phyloP scores from a whole-genome alignment of 2,329 filamentous ascomycete species.

The Teratosphaeria gauchensis region DNA sequence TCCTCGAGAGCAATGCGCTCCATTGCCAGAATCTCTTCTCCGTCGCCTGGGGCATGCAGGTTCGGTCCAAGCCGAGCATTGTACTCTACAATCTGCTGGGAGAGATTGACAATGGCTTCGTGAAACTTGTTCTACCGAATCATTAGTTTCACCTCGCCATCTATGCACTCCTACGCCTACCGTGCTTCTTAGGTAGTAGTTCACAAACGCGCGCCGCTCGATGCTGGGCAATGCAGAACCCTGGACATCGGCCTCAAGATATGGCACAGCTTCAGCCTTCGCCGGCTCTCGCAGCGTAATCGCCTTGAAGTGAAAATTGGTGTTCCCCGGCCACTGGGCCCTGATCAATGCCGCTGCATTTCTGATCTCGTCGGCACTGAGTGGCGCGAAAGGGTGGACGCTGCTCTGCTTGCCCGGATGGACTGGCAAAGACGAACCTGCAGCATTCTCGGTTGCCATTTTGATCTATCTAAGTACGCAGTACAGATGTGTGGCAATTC shows the following conservation, averaged over 20 bases:
- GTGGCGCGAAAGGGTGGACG: slow-evolving; percentile 50
- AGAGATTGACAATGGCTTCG: slow-evolving; percentile 50
- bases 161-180: slow-evolving; percentile 28
- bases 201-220: slow-evolving; percentile 41
- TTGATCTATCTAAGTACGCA: not conserved
- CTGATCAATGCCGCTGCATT: slow-evolving; percentile 42
- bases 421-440: slow-evolving; percentile 5
- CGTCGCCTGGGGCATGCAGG: slow-evolving; percentile 48
- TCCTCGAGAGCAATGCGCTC: slow-evolving; percentile 49
- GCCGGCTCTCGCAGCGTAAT: slow-evolving; percentile 39
- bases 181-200: slow-evolving; percentile 50
- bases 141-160: slow-evolving; percentile 1
- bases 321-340: slow-evolving; percentile 45
- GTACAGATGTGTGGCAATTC: not conserved
- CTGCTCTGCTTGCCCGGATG: slow-evolving; percentile 6
- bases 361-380: slow-evolving; percentile 49
- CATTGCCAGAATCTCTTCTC: slow-evolving; percentile 50
- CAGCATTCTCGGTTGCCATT: slow-evolving; percentile 5
- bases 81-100: slow-evolving; percentile 40
- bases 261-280: slow-evolving; percentile 24
- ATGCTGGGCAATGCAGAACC: slow-evolving; percentile 34
- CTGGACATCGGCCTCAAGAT: slow-evolving; percentile 22
- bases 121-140: slow-evolving; percentile 48
- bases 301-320: slow-evolving; percentile 54
- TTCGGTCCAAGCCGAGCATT: slow-evolving; percentile 51